Conservation (phyloP, 1,139 yeast species). For the Geotrichum reessii region DNA sequence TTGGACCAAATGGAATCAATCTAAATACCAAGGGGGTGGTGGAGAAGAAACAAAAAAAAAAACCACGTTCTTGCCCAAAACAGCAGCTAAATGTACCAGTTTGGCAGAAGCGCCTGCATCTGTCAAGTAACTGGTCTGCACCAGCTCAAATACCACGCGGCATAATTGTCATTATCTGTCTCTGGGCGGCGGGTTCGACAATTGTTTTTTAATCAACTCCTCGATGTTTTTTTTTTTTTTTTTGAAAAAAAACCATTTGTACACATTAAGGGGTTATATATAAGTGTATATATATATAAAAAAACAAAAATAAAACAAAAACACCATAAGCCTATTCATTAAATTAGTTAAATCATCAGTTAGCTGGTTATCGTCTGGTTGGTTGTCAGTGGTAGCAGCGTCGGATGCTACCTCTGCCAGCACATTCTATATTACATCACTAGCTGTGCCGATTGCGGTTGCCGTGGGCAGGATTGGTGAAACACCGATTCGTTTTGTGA, state of each 20-base stretch:
- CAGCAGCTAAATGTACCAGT: no score
- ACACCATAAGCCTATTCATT: not conserved
- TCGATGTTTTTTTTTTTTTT: no score
- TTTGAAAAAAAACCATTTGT: not conserved
- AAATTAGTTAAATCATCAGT: not conserved
- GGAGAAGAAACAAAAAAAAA: no score
- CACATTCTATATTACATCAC: not conserved
- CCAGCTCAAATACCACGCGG: no score
- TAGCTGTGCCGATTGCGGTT: not conserved
- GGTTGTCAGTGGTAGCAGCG: not conserved
- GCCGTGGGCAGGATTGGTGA: not conserved
- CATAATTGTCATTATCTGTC: no score
- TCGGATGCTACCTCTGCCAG: not conserved
- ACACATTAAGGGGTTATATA: not conserved
- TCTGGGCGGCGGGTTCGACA: no score
- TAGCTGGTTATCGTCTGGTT: not conserved
- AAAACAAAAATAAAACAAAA: not conserved
- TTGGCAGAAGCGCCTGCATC: no score
- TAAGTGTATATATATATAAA: not conserved
- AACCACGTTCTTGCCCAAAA: no score
- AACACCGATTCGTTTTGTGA: not conserved
- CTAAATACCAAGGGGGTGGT: no score
- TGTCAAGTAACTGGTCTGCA: no score
- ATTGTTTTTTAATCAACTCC: no score
- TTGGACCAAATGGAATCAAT: no score